A percentile compares a stretch with the other conserved stretches of the same genome.
These are phyloP conservation scores for Stylonectria norvegica DNA, from an alignment of 2,329 filamentous ascomycete species.

Conservation along the genomic window DNA sequence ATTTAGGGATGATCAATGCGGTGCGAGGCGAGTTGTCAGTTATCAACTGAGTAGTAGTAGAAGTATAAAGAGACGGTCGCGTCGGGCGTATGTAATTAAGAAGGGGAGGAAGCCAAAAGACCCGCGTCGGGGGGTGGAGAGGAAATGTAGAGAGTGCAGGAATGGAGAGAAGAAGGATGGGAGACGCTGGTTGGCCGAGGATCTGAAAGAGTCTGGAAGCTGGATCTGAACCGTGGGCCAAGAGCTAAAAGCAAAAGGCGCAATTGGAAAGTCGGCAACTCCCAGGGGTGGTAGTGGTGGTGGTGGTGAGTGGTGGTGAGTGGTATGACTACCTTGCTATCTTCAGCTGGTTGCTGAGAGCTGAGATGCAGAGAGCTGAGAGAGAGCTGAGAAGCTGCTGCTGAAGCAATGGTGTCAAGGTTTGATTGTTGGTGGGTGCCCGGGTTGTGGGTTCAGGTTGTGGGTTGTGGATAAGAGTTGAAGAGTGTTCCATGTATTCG, in stretches of 20 bases:
- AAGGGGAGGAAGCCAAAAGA: slow-evolving; percentile 6
- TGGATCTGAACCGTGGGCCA: slow-evolving; percentile 3
- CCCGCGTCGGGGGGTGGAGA: slow-evolving; percentile 12
- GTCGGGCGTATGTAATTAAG: neutral
- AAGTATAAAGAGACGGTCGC: neutral
- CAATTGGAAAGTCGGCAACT: slow-evolving; percentile 18
- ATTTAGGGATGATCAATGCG: slow-evolving; percentile 2
- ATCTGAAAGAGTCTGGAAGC: slow-evolving; percentile 23
- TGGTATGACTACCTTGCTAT: too few relatives aligned
- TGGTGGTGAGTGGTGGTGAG: too few relatives aligned
- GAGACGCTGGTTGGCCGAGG: slow-evolving; percentile 27
- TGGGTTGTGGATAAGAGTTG: too few relatives aligned
- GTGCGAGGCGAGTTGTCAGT: slow-evolving; percentile 1
- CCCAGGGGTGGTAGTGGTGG: too few relatives aligned
- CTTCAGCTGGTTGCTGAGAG: neutral
- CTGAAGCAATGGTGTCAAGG: too few relatives aligned
- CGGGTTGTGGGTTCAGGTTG: too few relatives aligned
- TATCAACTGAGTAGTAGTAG: too few relatives aligned
- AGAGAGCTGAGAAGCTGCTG: too few relatives aligned
- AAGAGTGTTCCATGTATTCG: too few relatives aligned
- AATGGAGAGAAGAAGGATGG: slow-evolving; percentile 20
- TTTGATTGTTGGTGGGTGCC: too few relatives aligned
- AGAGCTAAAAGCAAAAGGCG: slow-evolving; percentile 22
- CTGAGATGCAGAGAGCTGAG: neutral
- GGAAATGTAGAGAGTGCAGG: slow-evolving; percentile 11